Conservation (phyloP, 2,329 filamentous ascomycete genomes). For the Fonsecaea pugnacius region DNA sequence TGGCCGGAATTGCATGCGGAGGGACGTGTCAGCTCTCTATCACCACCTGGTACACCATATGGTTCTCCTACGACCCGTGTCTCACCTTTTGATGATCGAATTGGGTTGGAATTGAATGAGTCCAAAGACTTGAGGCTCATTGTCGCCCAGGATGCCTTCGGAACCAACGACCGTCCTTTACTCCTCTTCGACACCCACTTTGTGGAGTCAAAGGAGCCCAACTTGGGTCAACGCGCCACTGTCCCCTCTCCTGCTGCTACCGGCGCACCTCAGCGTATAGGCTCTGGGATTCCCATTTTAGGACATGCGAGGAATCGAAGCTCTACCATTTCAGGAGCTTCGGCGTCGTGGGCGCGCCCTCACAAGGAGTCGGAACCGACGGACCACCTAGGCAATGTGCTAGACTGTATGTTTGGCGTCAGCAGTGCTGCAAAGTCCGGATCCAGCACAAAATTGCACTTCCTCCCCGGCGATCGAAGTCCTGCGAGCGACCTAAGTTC, state of each 20-base stretch:
- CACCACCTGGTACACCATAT: conserved; percentile 43
- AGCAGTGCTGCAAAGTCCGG: conserved; percentile 61
- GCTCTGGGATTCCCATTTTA: conserved; percentile 44
- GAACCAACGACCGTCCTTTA: conserved; percentile 52
- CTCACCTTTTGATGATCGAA: conserved; percentile 53
- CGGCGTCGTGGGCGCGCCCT: conserved; percentile 45
- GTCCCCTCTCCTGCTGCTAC: conserved; percentile 14
- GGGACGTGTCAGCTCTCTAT: conserved; percentile 48
- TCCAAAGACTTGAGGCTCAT: conserved; percentile 53
- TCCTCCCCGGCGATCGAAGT: conserved; percentile 46
- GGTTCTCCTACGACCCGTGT: conserved; percentile 48
- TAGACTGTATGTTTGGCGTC: conserved; percentile 66
- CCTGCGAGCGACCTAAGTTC: conserved; percentile 20
- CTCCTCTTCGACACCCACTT: conserved; percentile 51
- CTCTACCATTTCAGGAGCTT: conserved; percentile 49
- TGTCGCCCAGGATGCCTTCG: conserved; percentile 54
- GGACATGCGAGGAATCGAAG: conserved; percentile 50
- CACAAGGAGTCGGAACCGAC: conserved; percentile 44
- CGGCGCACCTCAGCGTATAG: conserved; percentile 41
- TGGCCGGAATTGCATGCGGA: conserved; percentile 52
- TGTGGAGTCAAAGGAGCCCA: conserved; percentile 16
- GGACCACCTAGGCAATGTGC: conserved; percentile 55
- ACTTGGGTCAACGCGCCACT: conserved; percentile 11
- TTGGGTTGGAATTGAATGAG: conserved; percentile 51
- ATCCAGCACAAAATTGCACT: conserved; percentile 65